A percentile compares a stretch with the other conserved stretches of the same genome.
These are phyloP conservation scores for Acacia crassicarpa DNA, from an alignment of 306 rosid species.

Conservation along the genomic window DNA sequence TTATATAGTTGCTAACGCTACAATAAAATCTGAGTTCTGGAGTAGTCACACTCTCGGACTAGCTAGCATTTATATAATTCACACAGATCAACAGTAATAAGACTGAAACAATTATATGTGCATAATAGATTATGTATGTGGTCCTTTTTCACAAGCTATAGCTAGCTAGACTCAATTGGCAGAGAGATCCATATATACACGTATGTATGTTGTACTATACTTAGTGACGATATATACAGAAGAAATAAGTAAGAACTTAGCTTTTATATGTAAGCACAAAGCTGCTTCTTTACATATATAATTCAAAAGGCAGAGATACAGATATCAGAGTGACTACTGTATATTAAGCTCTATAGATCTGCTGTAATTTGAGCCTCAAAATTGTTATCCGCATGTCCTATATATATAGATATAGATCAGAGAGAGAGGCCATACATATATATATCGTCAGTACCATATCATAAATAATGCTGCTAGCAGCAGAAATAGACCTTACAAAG, in stretches of 20 bases:
- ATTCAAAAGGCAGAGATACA: background rate
- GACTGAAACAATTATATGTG: no score
- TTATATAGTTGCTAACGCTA: background rate
- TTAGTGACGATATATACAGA: conserved; percentile 38
- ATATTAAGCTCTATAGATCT: background rate
- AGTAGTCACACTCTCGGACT: background rate
- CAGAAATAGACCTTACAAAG: background rate
- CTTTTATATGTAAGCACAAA: background rate
- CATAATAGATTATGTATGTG: conserved; percentile 9
- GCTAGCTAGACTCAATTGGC: background rate
- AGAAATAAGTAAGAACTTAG: conserved; percentile 48
- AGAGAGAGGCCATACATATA: background rate
- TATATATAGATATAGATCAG: background rate
- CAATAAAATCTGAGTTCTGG: conserved; percentile 30
- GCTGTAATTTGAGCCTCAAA: background rate
- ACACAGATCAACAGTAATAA: background rate
- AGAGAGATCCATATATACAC: background rate
- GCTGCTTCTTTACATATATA: background rate
- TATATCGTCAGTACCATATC: background rate
- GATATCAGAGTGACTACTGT: background rate
- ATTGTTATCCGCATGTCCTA: background rate
- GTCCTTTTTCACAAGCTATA: conserved; percentile 41
- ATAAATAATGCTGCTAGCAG: background rate
- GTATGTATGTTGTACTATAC: conserved; percentile 19
- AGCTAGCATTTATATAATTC: conserved; percentile 18